Conservation (phyloP, 1,139 yeast genomes). For the Scheffersomyces segobiensis region DNA sequence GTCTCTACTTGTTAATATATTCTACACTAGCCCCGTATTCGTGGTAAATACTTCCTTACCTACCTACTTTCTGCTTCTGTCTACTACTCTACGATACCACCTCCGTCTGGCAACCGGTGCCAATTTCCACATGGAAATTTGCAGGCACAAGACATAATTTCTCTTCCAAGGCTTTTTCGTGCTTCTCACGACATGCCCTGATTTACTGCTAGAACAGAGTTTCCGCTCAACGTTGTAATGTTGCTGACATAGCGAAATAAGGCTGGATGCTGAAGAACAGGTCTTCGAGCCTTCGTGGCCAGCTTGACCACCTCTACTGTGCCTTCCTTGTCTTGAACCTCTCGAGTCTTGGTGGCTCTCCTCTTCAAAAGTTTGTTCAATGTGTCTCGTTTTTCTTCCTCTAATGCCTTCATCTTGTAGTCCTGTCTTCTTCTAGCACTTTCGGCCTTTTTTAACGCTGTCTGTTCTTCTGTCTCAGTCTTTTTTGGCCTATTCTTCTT, state of each 20-base stretch:
- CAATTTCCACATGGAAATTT: not conserved
- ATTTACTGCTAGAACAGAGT: slow-evolving; percentile 18
- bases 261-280: slow-evolving; percentile 35
- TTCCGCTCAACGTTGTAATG: slow-evolving; percentile 8
- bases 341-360: slow-evolving; percentile 70
- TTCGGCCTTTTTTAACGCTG: slow-evolving; percentile 79
- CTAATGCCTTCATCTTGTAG: slow-evolving; percentile 76
- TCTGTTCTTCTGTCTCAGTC: slow-evolving; percentile 80
- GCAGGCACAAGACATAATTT: not conserved
- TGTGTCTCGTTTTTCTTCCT: slow-evolving; percentile 91
- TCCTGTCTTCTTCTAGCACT: slow-evolving; percentile 87
- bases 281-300: slow-evolving; percentile 34
- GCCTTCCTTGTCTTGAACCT: slow-evolving; percentile 35
- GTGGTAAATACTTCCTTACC: not conserved
- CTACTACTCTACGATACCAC: not conserved
- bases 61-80: not conserved
- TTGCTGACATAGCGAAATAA: slow-evolving; percentile 36
- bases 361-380: slow-evolving; percentile 81
- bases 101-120: not conserved
- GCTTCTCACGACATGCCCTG: not conserved
- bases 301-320: slow-evolving; percentile 17
- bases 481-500: slow-evolving; percentile 30
- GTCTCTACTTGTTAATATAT: not conserved
- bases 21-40: not conserved
- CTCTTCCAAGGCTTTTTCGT: not conserved